Conservation (phyloP, 31 red algal species). For the Porphyra umbilicalis region DNA sequence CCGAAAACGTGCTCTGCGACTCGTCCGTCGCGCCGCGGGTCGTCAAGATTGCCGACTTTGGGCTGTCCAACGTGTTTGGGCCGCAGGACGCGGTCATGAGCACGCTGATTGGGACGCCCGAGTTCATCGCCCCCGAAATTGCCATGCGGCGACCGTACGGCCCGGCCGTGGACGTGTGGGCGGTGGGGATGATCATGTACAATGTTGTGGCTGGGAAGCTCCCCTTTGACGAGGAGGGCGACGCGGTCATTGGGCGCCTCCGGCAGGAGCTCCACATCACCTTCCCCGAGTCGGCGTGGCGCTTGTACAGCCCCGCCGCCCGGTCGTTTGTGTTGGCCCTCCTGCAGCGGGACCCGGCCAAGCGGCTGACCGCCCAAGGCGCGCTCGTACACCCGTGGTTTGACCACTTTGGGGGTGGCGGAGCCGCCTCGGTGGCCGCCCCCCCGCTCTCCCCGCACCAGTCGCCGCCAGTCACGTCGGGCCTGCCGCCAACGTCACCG, state of each 20-base stretch:
- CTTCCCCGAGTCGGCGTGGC: slow-evolving; percentile 64
- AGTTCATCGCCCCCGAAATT: slow-evolving; percentile 85
- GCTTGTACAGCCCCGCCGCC: slow-evolving; percentile 27
- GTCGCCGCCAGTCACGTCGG: not conserved
- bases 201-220: slow-evolving; percentile 63
- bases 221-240: slow-evolving; percentile 58
- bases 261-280: slow-evolving; percentile 20
- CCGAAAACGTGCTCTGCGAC: slow-evolving; percentile 57
- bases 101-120: slow-evolving; percentile 80
- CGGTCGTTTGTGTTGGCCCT: slow-evolving; percentile 43
- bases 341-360: slow-evolving; percentile 57
- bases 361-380: slow-evolving; percentile 55
- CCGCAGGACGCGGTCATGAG: slow-evolving; percentile 40
- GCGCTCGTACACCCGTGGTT: slow-evolving; percentile 84
- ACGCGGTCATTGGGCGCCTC: slow-evolving; percentile 57
- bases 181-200: slow-evolving; percentile 73
- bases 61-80: slow-evolving; percentile 41
- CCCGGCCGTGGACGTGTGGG: slow-evolving; percentile 78
- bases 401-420: slow-evolving; percentile 3
- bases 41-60: slow-evolving; percentile 95
- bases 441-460: not conserved
- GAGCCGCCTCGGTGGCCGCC: slow-evolving; percentile 23
- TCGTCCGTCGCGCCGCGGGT: slow-evolving; percentile 28
- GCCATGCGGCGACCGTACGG: slow-evolving; percentile 49
- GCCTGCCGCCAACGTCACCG: not conserved